A percentile compares a stretch with the other conserved stretches of the same genome.
phyloP scores from a whole-genome alignment of 1,284 basidiomycete species.

The Puccinia coronata region DNA sequence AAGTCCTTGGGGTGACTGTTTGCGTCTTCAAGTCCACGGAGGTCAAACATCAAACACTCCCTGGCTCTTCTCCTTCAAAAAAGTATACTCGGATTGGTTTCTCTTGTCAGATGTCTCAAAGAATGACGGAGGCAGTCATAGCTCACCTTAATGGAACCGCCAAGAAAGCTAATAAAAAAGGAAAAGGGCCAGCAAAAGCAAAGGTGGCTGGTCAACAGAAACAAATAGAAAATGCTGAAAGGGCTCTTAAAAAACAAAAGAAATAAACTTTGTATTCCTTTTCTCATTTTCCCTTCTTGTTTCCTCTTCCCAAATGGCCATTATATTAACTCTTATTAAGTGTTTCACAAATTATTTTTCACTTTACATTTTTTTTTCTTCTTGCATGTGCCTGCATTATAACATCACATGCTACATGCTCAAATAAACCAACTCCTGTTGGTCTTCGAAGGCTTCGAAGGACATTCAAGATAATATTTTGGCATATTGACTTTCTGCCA shows the following conservation, averaged over 20 bases:
- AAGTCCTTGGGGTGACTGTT: neutral
- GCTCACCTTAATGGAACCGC: neutral
- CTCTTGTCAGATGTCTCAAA: constrained; percentile 19
- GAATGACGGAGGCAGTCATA: neutral
- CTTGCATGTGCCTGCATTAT: no score
- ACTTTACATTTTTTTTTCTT: no score
- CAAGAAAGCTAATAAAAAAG: no score
- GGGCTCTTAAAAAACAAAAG: neutral
- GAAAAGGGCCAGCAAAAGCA: no score
- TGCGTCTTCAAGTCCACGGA: neutral
- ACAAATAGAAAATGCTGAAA: constrained; percentile 13
- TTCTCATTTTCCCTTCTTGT: neutral
- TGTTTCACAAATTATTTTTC: no score
- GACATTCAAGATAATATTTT: no score
- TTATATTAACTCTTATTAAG: no score
- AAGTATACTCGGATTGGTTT: constrained; percentile 13
- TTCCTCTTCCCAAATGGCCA: no score
- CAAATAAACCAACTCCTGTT: no score
- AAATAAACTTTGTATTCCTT: neutral
- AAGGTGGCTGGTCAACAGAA: neutral
- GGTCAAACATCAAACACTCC: neutral
- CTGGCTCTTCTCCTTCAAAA: neutral
- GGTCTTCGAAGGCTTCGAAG: no score
- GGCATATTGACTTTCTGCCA: no score
- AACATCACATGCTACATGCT: no score